These are phyloP conservation scores for Daldinia loculata DNA, from an alignment of 495 filamentous ascomycete genomes.

Conservation along the genomic window DNA sequence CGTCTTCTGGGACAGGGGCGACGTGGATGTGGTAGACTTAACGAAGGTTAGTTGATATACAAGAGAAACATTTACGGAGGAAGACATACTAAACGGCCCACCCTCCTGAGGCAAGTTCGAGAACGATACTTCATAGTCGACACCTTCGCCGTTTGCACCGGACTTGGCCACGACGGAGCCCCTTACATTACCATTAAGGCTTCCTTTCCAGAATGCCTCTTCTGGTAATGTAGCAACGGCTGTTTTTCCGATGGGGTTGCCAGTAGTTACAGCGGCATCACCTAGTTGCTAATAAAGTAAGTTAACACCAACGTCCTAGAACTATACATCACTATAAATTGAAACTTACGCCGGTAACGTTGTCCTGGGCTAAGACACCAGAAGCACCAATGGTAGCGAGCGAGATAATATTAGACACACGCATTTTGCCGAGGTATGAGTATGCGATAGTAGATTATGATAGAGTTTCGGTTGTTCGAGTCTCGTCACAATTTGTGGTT, in stretches of 20 bases:
- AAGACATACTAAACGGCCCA: slow-evolving; percentile 75
- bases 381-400: slow-evolving; percentile 51
- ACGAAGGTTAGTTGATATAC: slow-evolving; percentile 12
- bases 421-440: slow-evolving; percentile 49
- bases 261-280: slow-evolving; percentile 64
- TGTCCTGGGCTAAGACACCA: slow-evolving; percentile 52
- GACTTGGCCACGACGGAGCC: slow-evolving; percentile 69
- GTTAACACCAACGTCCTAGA: slow-evolving; percentile 25
- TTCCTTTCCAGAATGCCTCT: slow-evolving; percentile 56
- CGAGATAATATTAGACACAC: slow-evolving; percentile 48
- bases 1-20: slow-evolving; percentile 72
- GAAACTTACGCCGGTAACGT: slow-evolving; percentile 47
- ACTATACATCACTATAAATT: slow-evolving; percentile 11
- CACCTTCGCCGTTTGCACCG: slow-evolving; percentile 66
- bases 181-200: slow-evolving; percentile 63
- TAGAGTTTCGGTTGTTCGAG: slow-evolving; percentile 10
- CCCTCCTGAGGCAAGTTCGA: slow-evolving; percentile 69
- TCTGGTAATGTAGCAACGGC: slow-evolving; percentile 70
- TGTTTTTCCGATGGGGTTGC: slow-evolving; percentile 67
- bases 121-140: slow-evolving; percentile 68
- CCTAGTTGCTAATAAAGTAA: slow-evolving; percentile 51
- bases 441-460: not conserved
- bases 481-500: not conserved
- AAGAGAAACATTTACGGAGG: not conserved
- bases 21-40: slow-evolving; percentile 87